Base-by-base conservation (phyloP, 768 basidiomycete species). In the Amanita jacksonii region DNA sequence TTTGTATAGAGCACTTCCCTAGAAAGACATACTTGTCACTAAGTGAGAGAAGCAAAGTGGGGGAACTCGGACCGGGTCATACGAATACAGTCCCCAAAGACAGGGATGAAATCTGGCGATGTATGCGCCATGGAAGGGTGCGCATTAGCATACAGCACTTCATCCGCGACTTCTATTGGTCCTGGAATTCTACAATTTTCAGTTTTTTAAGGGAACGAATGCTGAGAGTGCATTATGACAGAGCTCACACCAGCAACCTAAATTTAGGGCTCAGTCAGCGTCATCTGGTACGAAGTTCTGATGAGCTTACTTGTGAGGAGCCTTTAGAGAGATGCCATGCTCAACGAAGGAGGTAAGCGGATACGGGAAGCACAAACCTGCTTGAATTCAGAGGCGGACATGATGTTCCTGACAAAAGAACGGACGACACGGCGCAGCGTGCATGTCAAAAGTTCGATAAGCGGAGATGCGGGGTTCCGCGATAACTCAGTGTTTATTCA, bases 81-180 rank as follows among this genome's bases (percentile, higher is more conserved):
- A 41, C 83, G 78, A 51, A 98, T 75, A 61, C 81, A 85, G 54
- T 94, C 86, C 25, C 89, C 87, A 51, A 98, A 89, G 43, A 88
- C 77, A 15, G 82, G 76, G 28, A 89, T 74, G 60, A 99, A 97
- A 24, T 89, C 91, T 9, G 81, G 76, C 20, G 88, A 85, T 54
- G 91, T 79, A 61, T 97, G 93, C 41, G 85, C 86, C 71, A 91
- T 73, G 43, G 82, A 77, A 0, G 91, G 90, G 54, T 87, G 88
- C 0, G 96, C 94, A 70, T 97, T 97, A 55, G 92, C 91, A 42
- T 42, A 23, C 19, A 31, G 30, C 13, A 47, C 37, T 51, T 72
- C 69, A 57, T 75, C 72, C 27, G 72, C 57, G 45, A 80, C 66
- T 55, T 81, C 78, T 51, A 79, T 77, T 19, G 78, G 78, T 13